Evolutionary conservation across 768 basidiomycete species (phyloP), one percentile per base, ranked within the genome.

Genomic region (Amanita thiersii): DNA sequence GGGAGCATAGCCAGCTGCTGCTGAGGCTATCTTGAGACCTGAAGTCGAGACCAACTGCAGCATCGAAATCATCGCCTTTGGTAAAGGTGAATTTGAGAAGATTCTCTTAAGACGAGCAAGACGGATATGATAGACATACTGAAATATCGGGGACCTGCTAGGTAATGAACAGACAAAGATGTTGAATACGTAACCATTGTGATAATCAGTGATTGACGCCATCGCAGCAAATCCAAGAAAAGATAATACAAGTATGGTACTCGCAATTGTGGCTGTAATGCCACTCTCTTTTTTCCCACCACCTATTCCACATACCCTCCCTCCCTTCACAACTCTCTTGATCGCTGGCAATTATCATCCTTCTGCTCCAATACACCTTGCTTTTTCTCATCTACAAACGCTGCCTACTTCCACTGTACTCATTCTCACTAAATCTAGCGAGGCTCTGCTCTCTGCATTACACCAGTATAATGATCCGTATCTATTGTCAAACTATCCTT

Each of bases 361-460:
- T 14, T 80, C 86, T 3, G 79, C 83, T 4, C 83, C 83, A 3
- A 62, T 89, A 36, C 77, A 84, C 47, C 64, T 87, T 25, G 69
- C 73, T 28, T 56, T 84, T 20, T 81, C 83, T 0, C 62, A 66
- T 46, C 46, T 65, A 4, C 47, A 57, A 8, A 55, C 61, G 41
- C 52, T 52, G 6, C 56, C 66, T 15, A 52, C 60, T 8, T 50
- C 47, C 23, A 54, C 12, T 56, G 59, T 33, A 59, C 66, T 86
- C 14, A 53, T 85, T 38, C 50, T 86, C 20, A 63, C 77, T 14
- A 72, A 81, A 1, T 76, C 73, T 6, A 73, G 72, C 34, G 45
- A 61, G n/a, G 48, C 52, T 10, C 59, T 81, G 43, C 52, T 61
- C 8, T 42, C 57, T 0, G 58, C 65, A 15, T 61, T 87, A 17